These are phyloP conservation scores for Albatrellus ellisii DNA, from an alignment of 768 basidiomycete species.

Conservation along the genomic window DNA sequence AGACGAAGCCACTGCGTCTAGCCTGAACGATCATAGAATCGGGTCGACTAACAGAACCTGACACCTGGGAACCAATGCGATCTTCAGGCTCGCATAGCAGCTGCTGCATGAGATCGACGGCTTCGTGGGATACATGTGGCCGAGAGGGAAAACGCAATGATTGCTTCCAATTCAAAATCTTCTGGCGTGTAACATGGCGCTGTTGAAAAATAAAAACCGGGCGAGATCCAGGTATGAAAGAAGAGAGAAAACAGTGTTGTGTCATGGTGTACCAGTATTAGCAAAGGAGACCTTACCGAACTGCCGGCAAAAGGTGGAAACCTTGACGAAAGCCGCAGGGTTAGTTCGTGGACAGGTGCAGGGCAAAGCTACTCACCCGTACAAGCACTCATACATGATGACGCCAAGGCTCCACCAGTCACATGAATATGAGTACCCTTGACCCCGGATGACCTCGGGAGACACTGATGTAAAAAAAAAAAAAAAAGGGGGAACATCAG, in stretches of 20 bases:
- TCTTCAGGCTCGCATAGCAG: conserved; percentile 94
- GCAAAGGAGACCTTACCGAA: conserved; percentile 40
- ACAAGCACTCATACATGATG: conserved; percentile 93
- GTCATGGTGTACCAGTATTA: not conserved
- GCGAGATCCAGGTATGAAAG: conserved; percentile 4
- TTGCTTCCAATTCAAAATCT: conserved; percentile 93
- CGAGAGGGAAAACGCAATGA: conserved; percentile 77
- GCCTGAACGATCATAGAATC: conserved; percentile 67
- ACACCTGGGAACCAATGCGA: conserved; percentile 68
- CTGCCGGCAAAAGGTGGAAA: conserved; percentile 95
- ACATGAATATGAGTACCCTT: conserved; percentile 88
- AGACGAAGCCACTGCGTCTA: conserved; percentile 61
- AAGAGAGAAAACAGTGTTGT: not conserved
- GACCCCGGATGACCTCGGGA: conserved; percentile 80
- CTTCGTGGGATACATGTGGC: conserved; percentile 79
- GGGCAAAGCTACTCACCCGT: conserved; percentile 44
- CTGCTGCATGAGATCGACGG: conserved; percentile 75
- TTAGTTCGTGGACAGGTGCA: conserved; percentile 6
- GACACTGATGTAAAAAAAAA: conserved; percentile 44
- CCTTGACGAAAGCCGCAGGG: conserved; percentile 25
- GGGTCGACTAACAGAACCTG: conserved; percentile 56
- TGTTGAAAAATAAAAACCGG: conserved; percentile 20
- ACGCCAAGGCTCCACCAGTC: conserved; percentile 99
- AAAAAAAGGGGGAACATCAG: conserved; percentile 6
- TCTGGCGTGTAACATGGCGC: conserved; percentile 92